A percentile compares a stretch with the other conserved stretches of the same genome.
Conservation (phyloP, 1,284 basidiomycete species). For the Cutaneotrichosporon sp. region DNA sequence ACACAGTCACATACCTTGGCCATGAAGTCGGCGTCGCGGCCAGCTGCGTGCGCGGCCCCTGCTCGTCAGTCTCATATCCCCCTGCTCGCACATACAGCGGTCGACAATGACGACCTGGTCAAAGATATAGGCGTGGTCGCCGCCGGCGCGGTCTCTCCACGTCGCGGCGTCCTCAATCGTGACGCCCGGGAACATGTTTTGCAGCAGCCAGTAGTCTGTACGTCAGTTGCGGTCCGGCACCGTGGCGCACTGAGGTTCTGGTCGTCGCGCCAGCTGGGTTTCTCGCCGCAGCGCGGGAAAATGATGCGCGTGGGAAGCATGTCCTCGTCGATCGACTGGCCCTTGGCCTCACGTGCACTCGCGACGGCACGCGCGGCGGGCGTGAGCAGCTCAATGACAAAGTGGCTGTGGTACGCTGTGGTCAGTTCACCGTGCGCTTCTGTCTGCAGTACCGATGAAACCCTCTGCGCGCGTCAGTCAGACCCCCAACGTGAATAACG, state of each 20-base stretch:
- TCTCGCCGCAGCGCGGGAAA: slow-evolving; percentile 30
- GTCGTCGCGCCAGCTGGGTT: slow-evolving; percentile 35
- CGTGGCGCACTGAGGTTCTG: slow-evolving; percentile 28
- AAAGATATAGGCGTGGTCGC: slow-evolving; percentile 32
- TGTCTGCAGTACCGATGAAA: slow-evolving; percentile 20
- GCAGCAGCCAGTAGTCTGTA: slow-evolving; percentile 41
- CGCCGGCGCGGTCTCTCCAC: slow-evolving; percentile 28
- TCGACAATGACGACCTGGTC: slow-evolving; percentile 44
- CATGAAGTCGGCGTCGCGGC: slow-evolving; percentile 29
- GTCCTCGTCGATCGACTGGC: not conserved
- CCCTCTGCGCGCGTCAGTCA: slow-evolving; percentile 9
- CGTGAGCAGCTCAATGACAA: slow-evolving; percentile 32
- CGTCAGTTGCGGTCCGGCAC: too few relatives aligned
- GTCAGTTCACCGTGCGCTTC: not conserved
- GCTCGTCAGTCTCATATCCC: not conserved
- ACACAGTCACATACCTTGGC: slow-evolving; percentile 30
- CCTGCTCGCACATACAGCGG: slow-evolving; percentile 25
- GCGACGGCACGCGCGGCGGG: slow-evolving; percentile 30
- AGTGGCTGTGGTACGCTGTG: slow-evolving; percentile 16
- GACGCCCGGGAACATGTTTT: slow-evolving; percentile 30
- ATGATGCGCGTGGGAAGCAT: slow-evolving; percentile 29
- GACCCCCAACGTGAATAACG: not conserved
- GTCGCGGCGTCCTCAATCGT: slow-evolving; percentile 33
- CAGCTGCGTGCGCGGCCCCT: slow-evolving; percentile 37
- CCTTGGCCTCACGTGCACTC: not conserved